Evolutionary conservation across 2,329 filamentous ascomycete species (phyloP), one percentile per base, ranked within the genome.

Genomic region (Hypoxylon sp.): DNA sequence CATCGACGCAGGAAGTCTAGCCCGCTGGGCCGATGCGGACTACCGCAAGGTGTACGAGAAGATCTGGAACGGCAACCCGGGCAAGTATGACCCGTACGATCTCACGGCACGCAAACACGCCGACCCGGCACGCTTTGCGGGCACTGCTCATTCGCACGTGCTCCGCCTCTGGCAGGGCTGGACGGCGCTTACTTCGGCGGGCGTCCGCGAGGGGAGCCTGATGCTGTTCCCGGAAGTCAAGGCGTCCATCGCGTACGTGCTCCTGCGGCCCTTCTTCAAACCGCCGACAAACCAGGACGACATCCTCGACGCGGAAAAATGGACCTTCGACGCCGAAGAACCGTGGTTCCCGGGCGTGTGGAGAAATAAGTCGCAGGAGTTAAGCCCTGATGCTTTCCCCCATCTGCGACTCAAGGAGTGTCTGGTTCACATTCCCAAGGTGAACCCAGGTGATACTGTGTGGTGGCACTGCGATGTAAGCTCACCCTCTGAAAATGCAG

Each of bases 1-100:
- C 57, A 79, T 81, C 43, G 79, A 81, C 63, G 79, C 78, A 1
- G 79, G 79, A 19, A 79, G 76, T 59, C 71, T 82, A 26, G 77
- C 73, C 56, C 78, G 80, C 13, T 81, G 79, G 79, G 78, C 76
- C 3, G 78, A 80, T 34, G 69, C 73, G 1, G 65, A 69, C 1
- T 81, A 81, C 55, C 75, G 76, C 34, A 70, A 73, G 15, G 73
- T 74, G 5, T 82, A 81, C 65, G 59, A 68, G 15, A 52, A 69
- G 6, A 76, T 82, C 54, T 78, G 79, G 61, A 71, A 73, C 0
- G 79, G 79, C 1, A 61, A 65, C 2, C 78, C 77, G 11, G 75
- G 78, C 44, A 44, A 68, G 0, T 74, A 79, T 57, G 78, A 81
- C 64, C 64, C 71, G 5, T 81, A 77, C 56, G 74, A 81, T 64